Conservation (phyloP, 2,329 filamentous ascomycete genomes). For the Aureobasidium subglaciale region DNA sequence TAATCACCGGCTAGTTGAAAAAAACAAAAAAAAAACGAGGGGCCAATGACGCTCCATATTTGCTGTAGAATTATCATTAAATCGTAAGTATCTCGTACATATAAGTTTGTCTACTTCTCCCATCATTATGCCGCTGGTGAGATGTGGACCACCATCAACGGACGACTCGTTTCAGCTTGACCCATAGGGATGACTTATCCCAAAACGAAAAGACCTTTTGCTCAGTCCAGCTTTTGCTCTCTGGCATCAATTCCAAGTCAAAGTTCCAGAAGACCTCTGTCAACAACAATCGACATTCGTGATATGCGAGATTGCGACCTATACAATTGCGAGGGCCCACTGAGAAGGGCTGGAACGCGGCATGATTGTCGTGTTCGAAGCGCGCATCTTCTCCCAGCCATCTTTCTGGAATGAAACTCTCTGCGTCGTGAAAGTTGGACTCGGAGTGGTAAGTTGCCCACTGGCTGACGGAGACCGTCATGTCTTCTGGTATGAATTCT, state of each 20-base stretch:
- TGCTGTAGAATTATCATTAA: not conserved
- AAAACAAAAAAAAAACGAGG: not conserved
- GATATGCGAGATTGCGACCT: slow-evolving; percentile 29
- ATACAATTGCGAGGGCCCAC: slow-evolving; percentile 27
- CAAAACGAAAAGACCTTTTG: slow-evolving; percentile 27
- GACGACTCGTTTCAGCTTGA: slow-evolving; percentile 6
- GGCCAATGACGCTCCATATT: not conserved
- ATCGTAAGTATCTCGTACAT: not conserved
- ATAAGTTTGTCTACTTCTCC: too few species aligned
- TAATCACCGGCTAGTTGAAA: not conserved
- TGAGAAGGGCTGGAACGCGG: slow-evolving; percentile 26
- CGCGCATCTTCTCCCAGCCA: slow-evolving; percentile 24
- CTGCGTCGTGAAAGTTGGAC: slow-evolving; percentile 19
- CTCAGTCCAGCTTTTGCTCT: slow-evolving; percentile 25
- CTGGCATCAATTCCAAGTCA: slow-evolving; percentile 27
- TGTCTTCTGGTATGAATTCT: slow-evolving; percentile 28
- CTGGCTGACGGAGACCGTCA: slow-evolving; percentile 17
- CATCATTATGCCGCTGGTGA: not conserved
- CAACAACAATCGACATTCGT: slow-evolving; percentile 34
- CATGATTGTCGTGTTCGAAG: slow-evolving; percentile 26
- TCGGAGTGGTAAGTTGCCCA: slow-evolving; percentile 18
- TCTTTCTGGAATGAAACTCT: slow-evolving; percentile 27
- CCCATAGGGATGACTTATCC: slow-evolving; percentile 25
- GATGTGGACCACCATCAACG: not conserved
- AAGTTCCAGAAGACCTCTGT: slow-evolving; percentile 32